Percentiles rank a stretch among this genome's conserved stretches.
phyloP scores from a whole-genome alignment of 805 yeast genomes.

The Wickerhamiella allomyrinae region DNA sequence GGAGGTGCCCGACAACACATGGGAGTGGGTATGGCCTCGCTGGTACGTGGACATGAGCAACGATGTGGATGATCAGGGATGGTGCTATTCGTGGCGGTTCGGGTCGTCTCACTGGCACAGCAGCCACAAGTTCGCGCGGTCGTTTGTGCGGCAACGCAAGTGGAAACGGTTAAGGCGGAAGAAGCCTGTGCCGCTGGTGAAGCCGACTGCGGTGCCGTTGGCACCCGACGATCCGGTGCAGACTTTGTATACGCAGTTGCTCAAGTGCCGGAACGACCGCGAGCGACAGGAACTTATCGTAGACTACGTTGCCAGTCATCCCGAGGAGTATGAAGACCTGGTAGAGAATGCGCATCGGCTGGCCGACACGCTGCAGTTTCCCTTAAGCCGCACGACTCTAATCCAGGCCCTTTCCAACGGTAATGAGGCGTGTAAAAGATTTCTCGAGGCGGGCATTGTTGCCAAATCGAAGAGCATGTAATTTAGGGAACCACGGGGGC shows the following conservation, averaged over 20 bases:
- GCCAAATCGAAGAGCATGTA: not conserved
- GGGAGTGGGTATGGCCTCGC: slow-evolving; percentile 55
- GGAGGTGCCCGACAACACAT: slow-evolving; percentile 40
- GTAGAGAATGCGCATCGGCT: slow-evolving; percentile 5
- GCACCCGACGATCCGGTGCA: not conserved
- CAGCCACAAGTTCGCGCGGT: slow-evolving; percentile 36
- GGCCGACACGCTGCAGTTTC: slow-evolving; percentile 10
- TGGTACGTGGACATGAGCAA: slow-evolving; percentile 62
- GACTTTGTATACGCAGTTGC: not conserved
- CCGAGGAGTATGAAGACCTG: slow-evolving; percentile 6
- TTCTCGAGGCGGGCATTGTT: not conserved
- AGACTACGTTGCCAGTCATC: slow-evolving; percentile 7
- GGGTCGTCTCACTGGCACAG: slow-evolving; percentile 47
- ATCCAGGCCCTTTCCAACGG: slow-evolving; percentile 1
- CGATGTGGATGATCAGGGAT: slow-evolving; percentile 76
- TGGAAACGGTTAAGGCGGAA: slow-evolving; percentile 37
- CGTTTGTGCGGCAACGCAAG: slow-evolving; percentile 49
- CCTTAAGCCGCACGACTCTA: slow-evolving; percentile 8
- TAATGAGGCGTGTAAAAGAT: not conserved
- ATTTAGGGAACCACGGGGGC: no score
- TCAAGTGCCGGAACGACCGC: slow-evolving; percentile 16
- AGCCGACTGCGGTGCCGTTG: not conserved
- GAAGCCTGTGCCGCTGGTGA: not conserved
- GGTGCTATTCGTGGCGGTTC: slow-evolving; percentile 51
- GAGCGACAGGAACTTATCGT: slow-evolving; percentile 11